Base-by-base conservation (phyloP, 352 stramenopile species). In the Pythium brachiatum region DNA sequence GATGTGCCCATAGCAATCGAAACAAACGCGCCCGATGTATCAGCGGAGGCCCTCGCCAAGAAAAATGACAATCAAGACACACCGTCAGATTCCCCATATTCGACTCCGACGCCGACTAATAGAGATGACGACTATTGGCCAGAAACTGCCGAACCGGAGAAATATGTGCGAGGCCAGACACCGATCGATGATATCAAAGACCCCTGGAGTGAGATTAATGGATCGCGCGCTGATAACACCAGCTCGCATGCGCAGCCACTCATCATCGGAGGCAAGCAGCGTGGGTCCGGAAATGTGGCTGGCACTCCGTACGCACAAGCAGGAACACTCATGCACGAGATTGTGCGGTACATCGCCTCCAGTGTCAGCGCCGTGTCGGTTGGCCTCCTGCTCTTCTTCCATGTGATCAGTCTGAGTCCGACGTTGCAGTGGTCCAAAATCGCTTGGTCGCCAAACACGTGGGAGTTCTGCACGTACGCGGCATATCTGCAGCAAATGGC, bases 401-500 rank as follows among this genome's bases (percentile, higher is more conserved):
- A 87, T 55, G 85, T 80, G 53, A 62, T 81, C 2, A 81, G 76
- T 29, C 39, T 47, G n/a, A 47, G 39, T 7, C 56, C 65, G 13
- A 73, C 72, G 27, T 46, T 87, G 3, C 53, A 76, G 27, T 90
- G 78, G 76, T 70, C 70, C 0, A 76, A 73, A 23, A 26, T 74
- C 6, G 48, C 73, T 18, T 89, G 78, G 80, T 83, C 79, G 31
- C 83, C 83, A 2, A 92, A 92, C 58, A 83, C 81, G 18, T 92
- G 83, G 83, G 83, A 92, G 61, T 83, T 89, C 55, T 66, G 84
- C 26, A 69, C 82, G 21, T 89, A 88, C 64, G 72, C 80, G 18
- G 74, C 65, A 18, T 88, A 86, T 60, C 61, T 92, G 51, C 83
- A 92, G 69, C 79, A 88, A 36, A 83, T 92, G 72, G 66, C 76